Conservation (phyloP, 2,329 filamentous ascomycete species). For the Epichloe gansuensis region DNA sequence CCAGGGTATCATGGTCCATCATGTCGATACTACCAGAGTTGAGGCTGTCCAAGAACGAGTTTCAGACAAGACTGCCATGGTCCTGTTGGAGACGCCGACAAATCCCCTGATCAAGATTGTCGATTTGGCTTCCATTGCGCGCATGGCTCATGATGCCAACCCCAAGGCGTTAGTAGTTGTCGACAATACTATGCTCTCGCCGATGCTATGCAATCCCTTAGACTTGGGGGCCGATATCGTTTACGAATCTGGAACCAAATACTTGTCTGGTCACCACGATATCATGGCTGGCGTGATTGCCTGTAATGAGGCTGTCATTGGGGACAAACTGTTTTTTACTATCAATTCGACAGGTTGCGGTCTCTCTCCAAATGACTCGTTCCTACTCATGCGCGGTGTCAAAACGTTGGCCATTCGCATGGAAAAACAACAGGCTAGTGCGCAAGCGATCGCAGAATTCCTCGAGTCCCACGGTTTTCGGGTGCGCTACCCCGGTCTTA, state of each 20-base stretch:
- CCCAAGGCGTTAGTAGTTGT: constrained; percentile 73
- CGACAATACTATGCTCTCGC: constrained; percentile 98
- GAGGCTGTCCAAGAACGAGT: constrained; percentile 57
- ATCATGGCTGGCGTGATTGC: constrained; percentile 97
- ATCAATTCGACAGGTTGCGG: constrained; percentile 96
- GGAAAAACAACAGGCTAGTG: constrained; percentile 95
- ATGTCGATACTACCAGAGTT: constrained; percentile 82
- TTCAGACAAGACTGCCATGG: constrained; percentile 78
- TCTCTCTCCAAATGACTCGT: constrained; percentile 87
- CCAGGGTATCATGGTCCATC: constrained; percentile 84
- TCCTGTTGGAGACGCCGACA: constrained; percentile 88
- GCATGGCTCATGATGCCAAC: constrained; percentile 64
- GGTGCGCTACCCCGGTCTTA: constrained; percentile 86
- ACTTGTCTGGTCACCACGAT: constrained; percentile 94
- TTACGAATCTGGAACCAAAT: constrained; percentile 97
- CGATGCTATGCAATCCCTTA: constrained; percentile 83
- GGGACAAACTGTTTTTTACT: constrained; percentile 86
- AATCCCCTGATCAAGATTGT: constrained; percentile 98
- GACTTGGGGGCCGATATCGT: constrained; percentile 92
- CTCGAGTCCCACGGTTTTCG: constrained; percentile 85
- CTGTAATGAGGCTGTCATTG: constrained; percentile 68
- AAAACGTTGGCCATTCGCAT: constrained; percentile 96
- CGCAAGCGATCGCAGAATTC: constrained; percentile 81
- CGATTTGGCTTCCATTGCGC: constrained; percentile 72
- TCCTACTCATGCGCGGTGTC: constrained; percentile 85